Conservation (phyloP, 306 rosid species). For the Hippophae gyantsensis region DNA sequence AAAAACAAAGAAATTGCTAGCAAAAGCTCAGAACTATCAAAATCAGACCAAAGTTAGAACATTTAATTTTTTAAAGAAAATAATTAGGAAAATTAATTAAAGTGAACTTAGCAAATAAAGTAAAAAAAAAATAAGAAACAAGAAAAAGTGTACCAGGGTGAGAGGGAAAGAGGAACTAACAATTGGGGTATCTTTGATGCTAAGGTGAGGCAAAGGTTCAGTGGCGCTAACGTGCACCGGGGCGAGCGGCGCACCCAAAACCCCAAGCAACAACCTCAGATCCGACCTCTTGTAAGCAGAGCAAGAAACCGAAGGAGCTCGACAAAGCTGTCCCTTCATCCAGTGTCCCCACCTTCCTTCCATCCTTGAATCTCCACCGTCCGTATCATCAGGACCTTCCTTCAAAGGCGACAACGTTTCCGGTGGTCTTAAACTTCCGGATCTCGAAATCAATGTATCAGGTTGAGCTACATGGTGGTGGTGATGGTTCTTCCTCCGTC, state of each 20-base stretch:
- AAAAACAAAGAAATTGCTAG: neutral
- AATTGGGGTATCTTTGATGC: slow-evolving; percentile 95
- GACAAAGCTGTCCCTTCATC: slow-evolving; percentile 76
- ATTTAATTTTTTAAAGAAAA: neutral
- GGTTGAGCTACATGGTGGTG: slow-evolving; percentile 53
- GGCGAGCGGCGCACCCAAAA: slow-evolving; percentile 87
- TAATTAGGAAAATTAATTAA: neutral
- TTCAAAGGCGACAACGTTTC: slow-evolving; percentile 92
- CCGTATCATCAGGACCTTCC: slow-evolving; percentile 90
- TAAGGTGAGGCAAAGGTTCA: slow-evolving; percentile 80
- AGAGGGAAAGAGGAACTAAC: slow-evolving; percentile 35
- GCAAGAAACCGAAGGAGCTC: slow-evolving; percentile 68
- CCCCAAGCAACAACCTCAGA: slow-evolving; percentile 90
- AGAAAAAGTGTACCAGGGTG: neutral
- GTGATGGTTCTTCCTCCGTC: slow-evolving; percentile 62
- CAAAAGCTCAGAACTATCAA: neutral
- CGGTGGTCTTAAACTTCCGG: slow-evolving; percentile 69
- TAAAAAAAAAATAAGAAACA: neutral
- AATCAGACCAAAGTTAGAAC: slow-evolving; percentile 1
- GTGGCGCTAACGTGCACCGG: slow-evolving; percentile 82
- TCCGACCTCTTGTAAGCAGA: slow-evolving; percentile 67
- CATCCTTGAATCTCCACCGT: slow-evolving; percentile 47
- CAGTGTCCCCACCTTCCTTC: slow-evolving; percentile 84
- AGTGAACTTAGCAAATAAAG: neutral
- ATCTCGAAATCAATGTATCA: slow-evolving; percentile 60